Conservation (phyloP, 164 flowering plant genomes). For the Dillenia turbinata region DNA sequence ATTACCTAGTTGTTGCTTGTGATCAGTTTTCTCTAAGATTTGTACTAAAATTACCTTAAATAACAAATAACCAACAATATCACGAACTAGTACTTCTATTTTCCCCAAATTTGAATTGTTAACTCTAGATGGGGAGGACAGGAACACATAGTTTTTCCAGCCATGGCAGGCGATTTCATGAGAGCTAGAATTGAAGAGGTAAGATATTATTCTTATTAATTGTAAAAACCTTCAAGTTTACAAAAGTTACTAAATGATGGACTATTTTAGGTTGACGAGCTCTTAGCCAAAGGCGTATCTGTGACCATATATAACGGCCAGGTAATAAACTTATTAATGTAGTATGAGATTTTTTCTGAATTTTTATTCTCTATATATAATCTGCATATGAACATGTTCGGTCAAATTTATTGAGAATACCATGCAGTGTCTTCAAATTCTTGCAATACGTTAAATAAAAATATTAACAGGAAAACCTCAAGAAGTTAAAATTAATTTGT, state of each 20-base stretch:
- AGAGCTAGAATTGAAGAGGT: constrained; percentile 24
- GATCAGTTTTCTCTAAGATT: too few species aligned
- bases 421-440: background rate
- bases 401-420: background rate
- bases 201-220: background rate
- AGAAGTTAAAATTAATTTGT: background rate
- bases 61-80: background rate
- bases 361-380: too few species aligned
- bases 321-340: too few species aligned
- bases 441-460: background rate
- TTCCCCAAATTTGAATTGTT: background rate
- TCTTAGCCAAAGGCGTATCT: constrained; percentile 18
- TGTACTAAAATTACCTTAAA: too few species aligned
- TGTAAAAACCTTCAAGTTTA: background rate
- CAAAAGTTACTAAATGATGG: background rate
- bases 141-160: constrained; percentile 11
- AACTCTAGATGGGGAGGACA: constrained; percentile 18
- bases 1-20: too few species aligned
- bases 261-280: constrained; percentile 14
- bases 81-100: background rate
- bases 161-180: constrained; percentile 22
- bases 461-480: background rate
- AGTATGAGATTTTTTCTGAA: too few species aligned
- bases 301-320: constrained; percentile 24
- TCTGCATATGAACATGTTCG: too few species aligned